Evolutionary conservation across 73 alveolate genomes (phyloP), one percentile per base, ranked within the genome.

Genomic region (Uronychia setigera): DNA sequence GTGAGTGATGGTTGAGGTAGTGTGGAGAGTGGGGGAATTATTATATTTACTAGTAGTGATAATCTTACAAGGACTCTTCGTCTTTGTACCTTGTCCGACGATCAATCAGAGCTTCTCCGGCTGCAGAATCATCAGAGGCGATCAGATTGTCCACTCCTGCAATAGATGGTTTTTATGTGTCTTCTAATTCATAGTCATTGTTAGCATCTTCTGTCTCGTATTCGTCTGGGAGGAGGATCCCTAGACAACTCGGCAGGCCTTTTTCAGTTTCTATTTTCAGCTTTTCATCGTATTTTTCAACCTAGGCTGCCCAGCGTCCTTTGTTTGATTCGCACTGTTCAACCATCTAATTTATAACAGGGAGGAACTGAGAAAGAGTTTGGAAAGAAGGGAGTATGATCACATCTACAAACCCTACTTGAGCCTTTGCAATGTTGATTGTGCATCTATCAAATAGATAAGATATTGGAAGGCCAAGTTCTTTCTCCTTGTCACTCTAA

Each of bases 401-500:
- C 31, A 31, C 80, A 28, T 87, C 83, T 46, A 95, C 91, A 77
- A 95, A 95, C 0, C 98, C 98, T 0, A 88, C 83, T 88, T 93
- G 92, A 0, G 93, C 87, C 78, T 82, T 77, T 32, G 93, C 86
- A 59, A 95, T 93, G 85, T 90, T 88, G 1, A 92, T 93, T 5
- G 97, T 95, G n/a, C 80, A 75, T 77, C 98, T 89, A 76, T 95
- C 98, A 90, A 93, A 92, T 59, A 92, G 78, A 77, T 82, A 74
- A 26, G 92, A 67, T 9, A 93, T 87, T 28, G 96, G 94, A 14
- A 85, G 78, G n/a, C 92, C 94, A 28, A 78, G 57, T 80, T 82
- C 77, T 78, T 90, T 93, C 79, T 95, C 98, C 1, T 80, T 74
- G 34, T 93, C 97, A 26, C 97, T 46, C 67, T 46, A 46, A 11